Conservation (phyloP, 192 early-diverging fungal genomes). For the Gigaspora rosea region DNA sequence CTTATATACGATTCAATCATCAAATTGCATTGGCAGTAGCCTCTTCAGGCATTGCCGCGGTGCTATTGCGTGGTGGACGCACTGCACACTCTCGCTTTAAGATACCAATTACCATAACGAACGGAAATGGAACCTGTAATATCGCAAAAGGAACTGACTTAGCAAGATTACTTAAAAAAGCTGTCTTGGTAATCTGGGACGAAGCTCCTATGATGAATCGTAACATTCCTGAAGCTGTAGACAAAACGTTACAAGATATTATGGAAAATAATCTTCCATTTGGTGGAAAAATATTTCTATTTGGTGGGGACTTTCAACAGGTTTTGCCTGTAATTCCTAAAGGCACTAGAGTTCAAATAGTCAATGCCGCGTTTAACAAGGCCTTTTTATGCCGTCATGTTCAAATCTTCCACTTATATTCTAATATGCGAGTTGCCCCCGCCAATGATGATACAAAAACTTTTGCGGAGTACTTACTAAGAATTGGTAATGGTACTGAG, state of each 20-base stretch:
- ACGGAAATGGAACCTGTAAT: neutral
- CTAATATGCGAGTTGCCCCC: constrained; percentile 36
- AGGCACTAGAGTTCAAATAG: constrained; percentile 24
- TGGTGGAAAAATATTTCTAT: constrained; percentile 30
- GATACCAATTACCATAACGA: too few relatives aligned
- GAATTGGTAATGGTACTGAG: too few relatives aligned
- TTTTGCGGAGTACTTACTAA: constrained; percentile 28
- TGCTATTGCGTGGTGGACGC: neutral
- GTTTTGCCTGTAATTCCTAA: constrained; percentile 24
- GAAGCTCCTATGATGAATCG: neutral
- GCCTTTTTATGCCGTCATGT: constrained; percentile 35
- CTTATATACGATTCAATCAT: neutral
- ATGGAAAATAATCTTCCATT: neutral
- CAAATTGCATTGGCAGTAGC: neutral
- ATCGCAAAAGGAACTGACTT: neutral
- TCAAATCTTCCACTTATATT: constrained; percentile 8
- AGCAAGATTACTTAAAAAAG: neutral
- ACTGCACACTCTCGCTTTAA: too few relatives aligned
- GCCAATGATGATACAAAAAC: neutral
- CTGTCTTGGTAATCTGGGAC: neutral
- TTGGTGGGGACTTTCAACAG: constrained; percentile 28
- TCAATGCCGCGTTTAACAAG: constrained; percentile 5
- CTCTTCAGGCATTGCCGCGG: neutral
- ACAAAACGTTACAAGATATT: neutral
- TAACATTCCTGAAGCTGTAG: neutral